A percentile compares a stretch with the other conserved stretches of the same genome.
phyloP scores from a whole-genome alignment of 2,329 filamentous ascomycete genomes.

The Albifimbria verrucaria region DNA sequence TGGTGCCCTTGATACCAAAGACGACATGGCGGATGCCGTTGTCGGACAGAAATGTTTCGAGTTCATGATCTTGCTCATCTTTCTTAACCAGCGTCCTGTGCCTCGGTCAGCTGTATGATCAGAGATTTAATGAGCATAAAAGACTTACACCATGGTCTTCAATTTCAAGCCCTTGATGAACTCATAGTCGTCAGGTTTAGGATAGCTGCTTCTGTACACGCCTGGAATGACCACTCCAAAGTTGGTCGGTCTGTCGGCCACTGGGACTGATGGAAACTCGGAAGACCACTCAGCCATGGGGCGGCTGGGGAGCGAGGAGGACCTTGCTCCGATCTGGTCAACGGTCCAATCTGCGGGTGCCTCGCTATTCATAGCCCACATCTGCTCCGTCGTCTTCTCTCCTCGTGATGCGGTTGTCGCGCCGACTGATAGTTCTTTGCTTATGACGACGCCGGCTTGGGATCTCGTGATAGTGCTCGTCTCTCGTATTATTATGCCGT shows the following conservation, averaged over 20 bases:
- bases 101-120: conserved; percentile 10
- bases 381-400: not conserved
- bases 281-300: not conserved
- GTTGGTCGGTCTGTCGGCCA: conserved; percentile 54
- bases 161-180: conserved; percentile 67
- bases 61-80: conserved; percentile 50
- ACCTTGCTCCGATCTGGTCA: conserved; percentile 2
- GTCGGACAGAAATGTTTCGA: conserved; percentile 58
- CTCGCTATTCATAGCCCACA: not conserved
- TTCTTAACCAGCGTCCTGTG: conserved; percentile 61
- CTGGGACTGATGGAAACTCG: not conserved
- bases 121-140: conserved; percentile 4
- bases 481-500: conserved; percentile 11
- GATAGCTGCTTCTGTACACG: conserved; percentile 81
- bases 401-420: conserved; percentile 9
- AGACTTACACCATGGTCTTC: conserved; percentile 73
- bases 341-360: not conserved
- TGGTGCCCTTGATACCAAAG: conserved; percentile 83
- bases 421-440: conserved; percentile 12
- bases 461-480: conserved; percentile 11
- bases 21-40: conserved; percentile 70
- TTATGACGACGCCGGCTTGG: conserved; percentile 9
- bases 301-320: conserved; percentile 1
- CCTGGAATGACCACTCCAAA: conserved; percentile 73
- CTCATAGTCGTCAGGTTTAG: conserved; percentile 64